A percentile compares a stretch with the other conserved stretches of the same genome.
These are phyloP conservation scores for Alliaria petiolata DNA, from an alignment of 345 rosid species.

Conservation along the genomic window DNA sequence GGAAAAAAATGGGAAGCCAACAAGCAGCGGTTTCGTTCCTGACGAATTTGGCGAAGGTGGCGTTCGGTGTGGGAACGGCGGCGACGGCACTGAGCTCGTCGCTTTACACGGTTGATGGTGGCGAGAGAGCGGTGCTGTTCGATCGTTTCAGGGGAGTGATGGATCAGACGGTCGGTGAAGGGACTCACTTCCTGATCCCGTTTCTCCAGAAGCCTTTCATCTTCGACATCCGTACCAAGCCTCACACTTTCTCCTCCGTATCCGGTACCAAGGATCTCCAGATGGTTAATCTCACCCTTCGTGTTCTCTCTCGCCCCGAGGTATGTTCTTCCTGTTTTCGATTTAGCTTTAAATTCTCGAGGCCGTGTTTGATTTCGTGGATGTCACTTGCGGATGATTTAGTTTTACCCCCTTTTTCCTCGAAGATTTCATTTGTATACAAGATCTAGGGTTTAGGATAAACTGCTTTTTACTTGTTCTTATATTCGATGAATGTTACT, in stretches of 20 bases:
- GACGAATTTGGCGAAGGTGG: slow-evolving; percentile 64
- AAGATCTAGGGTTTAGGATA: slow-evolving; percentile 7
- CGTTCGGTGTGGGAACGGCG: slow-evolving; percentile 73
- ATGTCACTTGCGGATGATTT: not conserved
- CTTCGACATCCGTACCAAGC: slow-evolving; percentile 82
- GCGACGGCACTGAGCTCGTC: slow-evolving; percentile 58
- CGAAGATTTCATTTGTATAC: not conserved
- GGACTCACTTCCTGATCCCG: slow-evolving; percentile 86
- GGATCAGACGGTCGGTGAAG: slow-evolving; percentile 81
- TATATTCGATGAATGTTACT: not conserved
- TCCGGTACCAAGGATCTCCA: slow-evolving; percentile 99
- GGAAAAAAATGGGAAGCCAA: slow-evolving; percentile 56
- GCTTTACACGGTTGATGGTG: slow-evolving; percentile 92
- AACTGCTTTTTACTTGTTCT: not conserved
- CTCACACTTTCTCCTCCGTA: slow-evolving; percentile 87
- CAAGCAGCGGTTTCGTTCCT: slow-evolving; percentile 70
- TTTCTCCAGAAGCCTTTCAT: slow-evolving; percentile 83
- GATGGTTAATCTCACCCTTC: slow-evolving; percentile 97
- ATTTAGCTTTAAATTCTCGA: not conserved
- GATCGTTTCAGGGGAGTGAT: slow-evolving; percentile 89
- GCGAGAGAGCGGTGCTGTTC: slow-evolving; percentile 88
- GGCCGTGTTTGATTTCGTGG: not conserved
- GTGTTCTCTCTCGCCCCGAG: slow-evolving; percentile 92
- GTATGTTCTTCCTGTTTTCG: slow-evolving; percentile 16
- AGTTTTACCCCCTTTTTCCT: not conserved